phyloP scores from a whole-genome alignment of 2,329 filamentous ascomycete species.

The Alternaria atra region DNA sequence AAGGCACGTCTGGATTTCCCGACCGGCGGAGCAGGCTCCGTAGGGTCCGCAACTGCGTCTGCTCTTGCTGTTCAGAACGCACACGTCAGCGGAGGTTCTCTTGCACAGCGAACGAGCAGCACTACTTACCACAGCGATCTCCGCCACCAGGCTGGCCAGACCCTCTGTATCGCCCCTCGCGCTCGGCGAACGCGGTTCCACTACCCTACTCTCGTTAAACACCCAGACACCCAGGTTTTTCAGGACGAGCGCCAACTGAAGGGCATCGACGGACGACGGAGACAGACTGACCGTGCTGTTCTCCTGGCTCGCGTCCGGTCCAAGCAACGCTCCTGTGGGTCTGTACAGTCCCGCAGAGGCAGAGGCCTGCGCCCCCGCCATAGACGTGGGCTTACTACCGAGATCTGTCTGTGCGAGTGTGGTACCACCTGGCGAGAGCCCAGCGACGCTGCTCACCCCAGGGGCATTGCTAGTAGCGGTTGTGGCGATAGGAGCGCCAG shows the following conservation, averaged over 20 bases:
- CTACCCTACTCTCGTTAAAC: constrained; percentile 5
- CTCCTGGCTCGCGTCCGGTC: neutral
- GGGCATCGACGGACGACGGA: constrained; percentile 2
- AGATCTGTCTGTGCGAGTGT: neutral
- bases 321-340: neutral
- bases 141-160: constrained; percentile 1
- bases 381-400: neutral
- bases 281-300: constrained; percentile 9
- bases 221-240: constrained; percentile 12
- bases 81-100: neutral
- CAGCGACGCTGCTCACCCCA: neutral
- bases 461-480: neutral
- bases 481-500: neutral
- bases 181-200: neutral
- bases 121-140: constrained; percentile 8
- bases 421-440: neutral
- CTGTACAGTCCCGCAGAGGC: neutral
- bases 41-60: neutral
- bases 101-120: neutral
- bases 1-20: neutral
- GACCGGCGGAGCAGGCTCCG: too few relatives aligned
- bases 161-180: neutral
- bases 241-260: constrained; percentile 10
- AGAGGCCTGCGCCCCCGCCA: neutral
- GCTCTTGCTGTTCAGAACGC: constrained; percentile 5